A percentile compares a stretch with the other conserved stretches of the same genome.
These are phyloP conservation scores for Tremella yokohamensis DNA, from an alignment of 768 basidiomycete species.

Conservation along the genomic window DNA sequence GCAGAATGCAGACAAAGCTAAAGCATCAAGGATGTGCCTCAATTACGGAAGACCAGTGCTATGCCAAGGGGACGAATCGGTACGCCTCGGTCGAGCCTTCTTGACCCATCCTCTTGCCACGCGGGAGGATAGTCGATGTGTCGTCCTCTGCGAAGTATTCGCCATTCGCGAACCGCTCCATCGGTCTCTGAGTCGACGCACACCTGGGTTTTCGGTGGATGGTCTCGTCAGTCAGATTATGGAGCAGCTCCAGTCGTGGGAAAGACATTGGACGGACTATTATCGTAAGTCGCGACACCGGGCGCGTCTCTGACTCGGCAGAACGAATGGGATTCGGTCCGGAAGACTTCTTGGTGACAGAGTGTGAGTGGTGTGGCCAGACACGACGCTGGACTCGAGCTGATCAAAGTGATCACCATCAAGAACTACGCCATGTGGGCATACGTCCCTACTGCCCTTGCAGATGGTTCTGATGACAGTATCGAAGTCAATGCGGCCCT, in stretches of 20 bases:
- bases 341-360: constrained; percentile 10
- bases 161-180: constrained; percentile 13
- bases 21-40: constrained; percentile 6
- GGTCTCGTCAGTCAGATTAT: constrained; percentile 3
- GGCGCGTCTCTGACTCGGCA: neutral
- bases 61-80: constrained; percentile 5
- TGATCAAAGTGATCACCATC: constrained; percentile 10
- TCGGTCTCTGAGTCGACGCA: constrained; percentile 5
- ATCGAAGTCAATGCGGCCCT: constrained; percentile 8
- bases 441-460: too few relatives aligned
- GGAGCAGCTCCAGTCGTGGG: constrained; percentile 7
- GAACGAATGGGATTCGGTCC: neutral
- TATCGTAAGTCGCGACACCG: neutral
- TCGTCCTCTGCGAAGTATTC: constrained; percentile 8
- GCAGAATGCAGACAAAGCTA: neutral
- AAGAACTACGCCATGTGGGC: constrained; percentile 10
- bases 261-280: constrained; percentile 6
- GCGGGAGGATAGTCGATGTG: constrained; percentile 10
- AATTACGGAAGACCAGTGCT: constrained; percentile 12
- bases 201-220: constrained; percentile 2
- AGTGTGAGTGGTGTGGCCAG: neutral
- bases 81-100: constrained; percentile 4
- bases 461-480: neutral
- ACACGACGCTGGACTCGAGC: neutral
- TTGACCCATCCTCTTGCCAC: constrained; percentile 12